These are phyloP conservation scores for Candida patagonica DNA, from an alignment of 805 yeast genomes.

Conservation along the genomic window DNA sequence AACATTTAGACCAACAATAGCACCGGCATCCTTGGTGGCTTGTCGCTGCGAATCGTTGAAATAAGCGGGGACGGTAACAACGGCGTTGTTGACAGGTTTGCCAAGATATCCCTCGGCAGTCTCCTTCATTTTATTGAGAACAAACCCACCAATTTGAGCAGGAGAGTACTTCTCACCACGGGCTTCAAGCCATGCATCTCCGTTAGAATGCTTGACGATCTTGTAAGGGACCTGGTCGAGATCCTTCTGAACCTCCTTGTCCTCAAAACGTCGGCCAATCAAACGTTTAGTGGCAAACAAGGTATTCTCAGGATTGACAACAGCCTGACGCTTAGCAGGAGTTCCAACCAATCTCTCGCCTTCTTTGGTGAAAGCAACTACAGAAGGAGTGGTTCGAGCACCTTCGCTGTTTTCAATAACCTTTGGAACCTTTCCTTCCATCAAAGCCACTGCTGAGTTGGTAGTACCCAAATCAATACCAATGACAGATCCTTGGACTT, in stretches of 20 bases:
- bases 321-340: conserved; percentile 94
- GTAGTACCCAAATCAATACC: conserved; percentile 87
- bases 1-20: conserved; percentile 88
- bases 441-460: conserved; percentile 79
- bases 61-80: conserved; percentile 84
- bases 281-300: conserved; percentile 90
- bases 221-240: conserved; percentile 80
- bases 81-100: conserved; percentile 81
- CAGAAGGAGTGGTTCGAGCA: conserved; percentile 80
- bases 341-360: conserved; percentile 90
- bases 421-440: conserved; percentile 70
- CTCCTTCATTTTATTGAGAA: conserved; percentile 95
- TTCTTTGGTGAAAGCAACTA: conserved; percentile 87
- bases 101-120: conserved; percentile 91
- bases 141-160: conserved; percentile 89
- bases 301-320: conserved; percentile 89
- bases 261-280: conserved; percentile 88
- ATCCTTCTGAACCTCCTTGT: conserved; percentile 85
- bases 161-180: conserved; percentile 86
- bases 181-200: conserved; percentile 95
- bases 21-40: conserved; percentile 96
- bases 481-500: conserved; percentile 55
- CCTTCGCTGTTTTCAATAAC: conserved; percentile 76
- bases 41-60: conserved; percentile 89
- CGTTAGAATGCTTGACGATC: conserved; percentile 81